Conservation (phyloP, 495 filamentous ascomycete genomes). For the Achaetomiella virescens region DNA sequence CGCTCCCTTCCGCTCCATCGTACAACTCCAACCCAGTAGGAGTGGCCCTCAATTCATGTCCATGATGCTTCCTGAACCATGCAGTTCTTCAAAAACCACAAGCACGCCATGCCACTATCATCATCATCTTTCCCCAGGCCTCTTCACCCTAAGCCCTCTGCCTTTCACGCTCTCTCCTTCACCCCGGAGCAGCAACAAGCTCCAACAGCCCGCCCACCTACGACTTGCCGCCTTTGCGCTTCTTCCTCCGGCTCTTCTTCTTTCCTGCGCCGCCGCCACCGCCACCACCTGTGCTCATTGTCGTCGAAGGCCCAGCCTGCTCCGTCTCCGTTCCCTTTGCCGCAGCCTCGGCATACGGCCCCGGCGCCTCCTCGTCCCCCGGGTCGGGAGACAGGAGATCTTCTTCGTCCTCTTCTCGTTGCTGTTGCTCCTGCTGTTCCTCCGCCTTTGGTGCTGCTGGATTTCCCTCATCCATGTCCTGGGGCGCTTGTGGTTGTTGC, state of each 20-base stretch:
- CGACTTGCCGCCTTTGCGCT: constrained; percentile 37
- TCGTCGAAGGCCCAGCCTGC: constrained; percentile 8
- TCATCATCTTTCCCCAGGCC: too few relatives aligned
- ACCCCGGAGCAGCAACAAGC: neutral
- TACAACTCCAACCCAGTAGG: neutral
- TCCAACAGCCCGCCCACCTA: constrained; percentile 27
- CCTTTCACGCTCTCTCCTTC: too few relatives aligned
- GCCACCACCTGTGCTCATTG: constrained; percentile 5
- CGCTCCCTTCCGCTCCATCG: neutral
- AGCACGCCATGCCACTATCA: too few relatives aligned
- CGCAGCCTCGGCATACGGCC: neutral
- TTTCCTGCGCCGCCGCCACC: constrained; percentile 19
- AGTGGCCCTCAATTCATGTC: constrained; percentile 9
- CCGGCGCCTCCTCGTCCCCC: constrained; percentile 7
- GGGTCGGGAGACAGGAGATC: constrained; percentile 7
- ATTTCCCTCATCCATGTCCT: neutral
- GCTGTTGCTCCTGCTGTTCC: neutral
- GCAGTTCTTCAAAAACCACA: too few relatives aligned
- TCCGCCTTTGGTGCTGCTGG: too few relatives aligned
- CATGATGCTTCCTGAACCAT: neutral
- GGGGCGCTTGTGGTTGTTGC: too few relatives aligned
- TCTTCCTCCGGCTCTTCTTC: constrained; percentile 38
- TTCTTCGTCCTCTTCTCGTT: constrained; percentile 19
- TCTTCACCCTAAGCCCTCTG: neutral
- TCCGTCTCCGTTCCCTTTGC: neutral